These are phyloP conservation scores for Chenopodium berlandieri DNA, from an alignment of 148 eudicot species.

Conservation along the genomic window DNA sequence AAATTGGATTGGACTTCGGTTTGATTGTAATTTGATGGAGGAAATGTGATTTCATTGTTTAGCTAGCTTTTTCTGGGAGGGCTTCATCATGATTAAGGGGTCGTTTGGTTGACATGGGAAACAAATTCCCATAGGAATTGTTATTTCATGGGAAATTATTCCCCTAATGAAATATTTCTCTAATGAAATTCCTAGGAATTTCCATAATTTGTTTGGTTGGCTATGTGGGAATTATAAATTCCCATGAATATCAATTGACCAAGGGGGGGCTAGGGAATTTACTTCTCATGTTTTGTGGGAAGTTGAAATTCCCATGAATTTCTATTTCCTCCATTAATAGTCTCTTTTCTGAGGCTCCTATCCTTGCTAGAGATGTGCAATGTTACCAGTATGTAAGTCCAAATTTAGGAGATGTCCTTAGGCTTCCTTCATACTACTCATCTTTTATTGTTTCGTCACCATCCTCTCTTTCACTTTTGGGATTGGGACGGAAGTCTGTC, in stretches of 20 bases:
- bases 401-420: background rate
- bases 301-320: too few relatives aligned
- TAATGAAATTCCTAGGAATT: too few relatives aligned
- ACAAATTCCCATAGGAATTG: too few relatives aligned
- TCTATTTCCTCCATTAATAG: too few relatives aligned
- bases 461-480: background rate
- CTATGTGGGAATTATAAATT: too few relatives aligned
- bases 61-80: background rate
- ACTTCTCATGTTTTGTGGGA: too few relatives aligned
- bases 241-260: too few relatives aligned
- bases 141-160: too few relatives aligned
- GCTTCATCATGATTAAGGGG: background rate
- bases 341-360: background rate
- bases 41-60: background rate
- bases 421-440: background rate
- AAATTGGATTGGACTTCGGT: background rate
- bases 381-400: background rate
- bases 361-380: background rate
- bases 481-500: background rate
- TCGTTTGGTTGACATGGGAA: too few relatives aligned
- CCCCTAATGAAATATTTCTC: too few relatives aligned
- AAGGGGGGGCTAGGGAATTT: too few relatives aligned
- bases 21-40: background rate
- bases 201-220: too few relatives aligned
- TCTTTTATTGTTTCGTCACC: background rate